phyloP scores from a whole-genome alignment of 768 basidiomycete genomes.

The Tulasnella sp. region DNA sequence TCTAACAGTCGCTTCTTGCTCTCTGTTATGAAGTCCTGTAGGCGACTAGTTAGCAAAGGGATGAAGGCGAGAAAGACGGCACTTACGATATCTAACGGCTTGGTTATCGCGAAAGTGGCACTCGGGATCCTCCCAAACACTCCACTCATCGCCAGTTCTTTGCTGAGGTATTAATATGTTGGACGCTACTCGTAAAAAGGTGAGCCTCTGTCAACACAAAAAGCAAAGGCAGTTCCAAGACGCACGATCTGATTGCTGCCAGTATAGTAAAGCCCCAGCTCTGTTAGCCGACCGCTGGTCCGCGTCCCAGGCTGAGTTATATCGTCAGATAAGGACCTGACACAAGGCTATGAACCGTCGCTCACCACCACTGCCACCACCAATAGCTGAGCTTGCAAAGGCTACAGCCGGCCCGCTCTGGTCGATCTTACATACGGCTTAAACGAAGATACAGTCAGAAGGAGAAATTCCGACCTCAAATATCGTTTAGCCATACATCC shows the following conservation, averaged over 20 bases:
- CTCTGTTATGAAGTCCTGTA: neutral
- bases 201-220: neutral
- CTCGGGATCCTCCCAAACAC: neutral
- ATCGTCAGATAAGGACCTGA: neutral
- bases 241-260: neutral
- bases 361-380: neutral
- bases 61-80: neutral
- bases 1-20: neutral
- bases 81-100: neutral
- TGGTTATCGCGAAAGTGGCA: constrained; percentile 8
- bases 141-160: neutral
- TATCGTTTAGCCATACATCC: neutral
- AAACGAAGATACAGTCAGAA: neutral
- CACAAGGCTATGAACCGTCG: neutral
- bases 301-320: neutral
- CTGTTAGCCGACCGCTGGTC: neutral
- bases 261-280: constrained; percentile 7
- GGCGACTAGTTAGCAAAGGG: neutral
- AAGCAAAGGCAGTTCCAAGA: neutral
- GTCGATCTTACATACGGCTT: neutral
- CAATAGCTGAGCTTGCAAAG: constrained; percentile 2
- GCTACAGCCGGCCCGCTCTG: neutral
- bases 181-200: neutral
- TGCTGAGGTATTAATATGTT: constrained; percentile 1
- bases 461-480: neutral